phyloP scores from a whole-genome alignment of 2,329 filamentous ascomycete species.

The Raffaelea albimanens region DNA sequence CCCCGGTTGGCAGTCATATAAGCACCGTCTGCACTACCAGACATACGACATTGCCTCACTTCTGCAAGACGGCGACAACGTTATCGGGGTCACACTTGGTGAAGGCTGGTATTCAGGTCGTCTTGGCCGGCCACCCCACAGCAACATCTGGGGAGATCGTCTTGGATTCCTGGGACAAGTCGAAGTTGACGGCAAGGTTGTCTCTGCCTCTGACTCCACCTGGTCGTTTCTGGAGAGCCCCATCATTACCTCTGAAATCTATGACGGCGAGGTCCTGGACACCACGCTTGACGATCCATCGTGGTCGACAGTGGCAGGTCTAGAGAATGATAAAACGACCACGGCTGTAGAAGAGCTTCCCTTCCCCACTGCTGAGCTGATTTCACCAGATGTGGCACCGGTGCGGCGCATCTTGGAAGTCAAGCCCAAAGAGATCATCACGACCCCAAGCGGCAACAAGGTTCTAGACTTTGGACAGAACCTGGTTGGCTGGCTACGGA shows the following conservation, averaged over 20 bases:
- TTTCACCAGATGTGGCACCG: constrained; percentile 33
- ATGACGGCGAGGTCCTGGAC: constrained; percentile 44
- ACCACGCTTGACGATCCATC: constrained; percentile 17
- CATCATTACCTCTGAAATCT: constrained; percentile 32
- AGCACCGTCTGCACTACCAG: constrained; percentile 30
- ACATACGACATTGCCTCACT: constrained; percentile 29
- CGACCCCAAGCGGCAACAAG: constrained; percentile 29
- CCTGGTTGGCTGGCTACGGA: constrained; percentile 38
- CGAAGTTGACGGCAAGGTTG: constrained; percentile 14
- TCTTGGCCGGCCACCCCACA: constrained; percentile 14
- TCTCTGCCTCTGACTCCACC: constrained; percentile 1
- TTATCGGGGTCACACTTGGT: constrained; percentile 27
- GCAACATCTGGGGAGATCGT: constrained; percentile 29
- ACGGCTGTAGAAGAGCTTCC: constrained; percentile 12
- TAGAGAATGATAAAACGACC: too few species aligned
- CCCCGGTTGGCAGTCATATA: constrained; percentile 32
- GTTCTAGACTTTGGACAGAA: constrained; percentile 52
- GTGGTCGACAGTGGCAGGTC: background rate
- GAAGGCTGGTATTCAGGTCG: constrained; percentile 35
- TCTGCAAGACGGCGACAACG: constrained; percentile 16
- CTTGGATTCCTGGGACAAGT: constrained; percentile 30
- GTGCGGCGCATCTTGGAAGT: constrained; percentile 26
- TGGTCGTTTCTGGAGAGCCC: constrained; percentile 19
- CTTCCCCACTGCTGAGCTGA: constrained; percentile 23
- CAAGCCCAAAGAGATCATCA: constrained; percentile 21